Conservation (phyloP, 164 flowering plant genomes). For the Protea cynaroides region DNA sequence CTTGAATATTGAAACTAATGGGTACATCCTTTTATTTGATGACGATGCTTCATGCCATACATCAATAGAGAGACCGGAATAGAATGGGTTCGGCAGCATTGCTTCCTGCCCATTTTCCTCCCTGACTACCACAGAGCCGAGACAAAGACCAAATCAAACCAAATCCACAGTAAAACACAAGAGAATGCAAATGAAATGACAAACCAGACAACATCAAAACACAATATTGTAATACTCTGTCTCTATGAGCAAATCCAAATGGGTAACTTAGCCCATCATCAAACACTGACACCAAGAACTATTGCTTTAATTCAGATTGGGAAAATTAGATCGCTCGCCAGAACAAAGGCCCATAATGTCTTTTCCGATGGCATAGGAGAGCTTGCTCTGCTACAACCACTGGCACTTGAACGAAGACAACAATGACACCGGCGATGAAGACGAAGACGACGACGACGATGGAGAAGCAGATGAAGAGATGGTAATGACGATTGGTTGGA, state of each 20-base stretch:
- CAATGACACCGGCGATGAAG: background rate
- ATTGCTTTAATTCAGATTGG: constrained; percentile 56
- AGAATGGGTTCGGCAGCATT: too few relatives aligned
- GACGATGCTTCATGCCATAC: too few relatives aligned
- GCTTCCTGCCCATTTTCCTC: background rate
- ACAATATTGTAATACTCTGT: background rate
- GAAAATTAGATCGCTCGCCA: too few relatives aligned
- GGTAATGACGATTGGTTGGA: background rate
- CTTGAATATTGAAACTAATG: constrained; percentile 31
- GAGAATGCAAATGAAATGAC: too few relatives aligned
- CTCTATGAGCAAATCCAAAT: too few relatives aligned
- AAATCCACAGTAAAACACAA: constrained; percentile 36
- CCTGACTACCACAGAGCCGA: background rate
- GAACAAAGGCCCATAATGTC: constrained; percentile 79
- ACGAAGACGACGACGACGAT: constrained; percentile 7
- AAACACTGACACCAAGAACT: too few relatives aligned
- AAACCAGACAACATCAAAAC: background rate
- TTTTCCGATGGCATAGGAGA: constrained; percentile 48
- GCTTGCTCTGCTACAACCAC: constrained; percentile 67
- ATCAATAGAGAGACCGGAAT: too few relatives aligned
- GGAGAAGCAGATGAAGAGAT: constrained; percentile 3
- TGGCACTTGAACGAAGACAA: constrained; percentile 42
- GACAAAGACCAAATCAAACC: too few relatives aligned
- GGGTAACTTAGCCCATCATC: too few relatives aligned
- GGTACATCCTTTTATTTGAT: constrained; percentile 21